Evolutionary conservation across 2,329 filamentous ascomycete species (phyloP).

Genomic region (Calonectria pauciramosa): DNA sequence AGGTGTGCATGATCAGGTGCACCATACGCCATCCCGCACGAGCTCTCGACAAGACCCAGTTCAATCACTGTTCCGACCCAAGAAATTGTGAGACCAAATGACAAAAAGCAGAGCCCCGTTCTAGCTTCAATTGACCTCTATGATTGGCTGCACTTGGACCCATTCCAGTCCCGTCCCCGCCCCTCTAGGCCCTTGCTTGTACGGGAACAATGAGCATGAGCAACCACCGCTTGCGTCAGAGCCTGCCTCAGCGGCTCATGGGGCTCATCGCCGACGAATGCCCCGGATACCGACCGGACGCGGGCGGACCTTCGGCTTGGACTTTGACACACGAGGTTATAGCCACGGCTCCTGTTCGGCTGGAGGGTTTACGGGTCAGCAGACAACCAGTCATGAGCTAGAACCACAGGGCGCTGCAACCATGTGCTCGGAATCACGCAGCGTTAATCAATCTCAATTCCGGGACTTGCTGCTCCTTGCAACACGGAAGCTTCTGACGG

Average conservation of each 20-base stretch:
- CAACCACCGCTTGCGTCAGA: conserved; percentile 42
- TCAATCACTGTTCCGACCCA: neutral
- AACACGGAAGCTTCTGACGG: conserved; percentile 1
- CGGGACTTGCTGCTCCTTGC: neutral
- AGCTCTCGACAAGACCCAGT: neutral
- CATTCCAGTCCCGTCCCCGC: conserved; percentile 11
- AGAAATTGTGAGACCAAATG: conserved; percentile 2
- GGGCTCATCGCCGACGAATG: conserved; percentile 40
- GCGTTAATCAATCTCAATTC: neutral
- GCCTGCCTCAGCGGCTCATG: conserved; percentile 27
- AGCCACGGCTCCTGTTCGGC: conserved; percentile 36
- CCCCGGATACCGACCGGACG: conserved; percentile 47
- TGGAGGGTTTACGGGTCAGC: conserved; percentile 26
- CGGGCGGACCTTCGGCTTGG: conserved; percentile 42
- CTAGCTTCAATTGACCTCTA: conserved; percentile 30
- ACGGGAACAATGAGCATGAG: conserved; percentile 23
- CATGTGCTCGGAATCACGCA: conserved; percentile 19
- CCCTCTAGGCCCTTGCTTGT: conserved; percentile 20
- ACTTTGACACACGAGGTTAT: conserved; percentile 36
- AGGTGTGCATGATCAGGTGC: neutral
- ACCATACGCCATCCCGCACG: neutral
- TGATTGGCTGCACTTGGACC: conserved; percentile 32
- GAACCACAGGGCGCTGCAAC: neutral
- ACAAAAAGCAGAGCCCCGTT: conserved; percentile 36
- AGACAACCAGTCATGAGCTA: neutral